Evolutionary conservation across 441 rosid genomes (phyloP).

Genomic region (Gossypium schwendimanii): DNA sequence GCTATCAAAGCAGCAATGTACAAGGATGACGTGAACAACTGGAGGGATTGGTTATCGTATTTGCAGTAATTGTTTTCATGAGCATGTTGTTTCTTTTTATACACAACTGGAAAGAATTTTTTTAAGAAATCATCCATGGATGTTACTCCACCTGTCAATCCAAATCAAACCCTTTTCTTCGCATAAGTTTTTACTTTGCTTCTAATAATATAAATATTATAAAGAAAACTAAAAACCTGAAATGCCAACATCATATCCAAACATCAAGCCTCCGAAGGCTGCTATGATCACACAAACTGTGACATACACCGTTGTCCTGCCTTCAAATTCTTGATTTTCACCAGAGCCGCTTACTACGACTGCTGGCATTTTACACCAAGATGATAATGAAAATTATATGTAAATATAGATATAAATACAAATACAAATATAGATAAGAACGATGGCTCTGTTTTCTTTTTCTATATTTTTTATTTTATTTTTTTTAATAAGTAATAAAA

Average conservation of each 20-base stretch:
- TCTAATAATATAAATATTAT: neutral
- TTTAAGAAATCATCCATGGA: constrained; percentile 58
- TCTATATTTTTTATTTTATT: no score
- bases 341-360: constrained; percentile 16
- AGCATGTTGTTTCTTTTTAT: constrained; percentile 34
- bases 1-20: constrained; percentile 53
- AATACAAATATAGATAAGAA: neutral
- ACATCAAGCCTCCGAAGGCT: constrained; percentile 49
- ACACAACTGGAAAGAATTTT: constrained; percentile 39
- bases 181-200: neutral
- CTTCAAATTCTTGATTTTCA: constrained; percentile 39
- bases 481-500: neutral
- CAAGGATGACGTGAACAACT: constrained; percentile 52
- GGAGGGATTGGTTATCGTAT: constrained; percentile 41
- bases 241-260: constrained; percentile 58
- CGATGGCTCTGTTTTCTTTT: neutral
- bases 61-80: constrained; percentile 58
- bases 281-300: constrained; percentile 43
- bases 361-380: constrained; percentile 32
- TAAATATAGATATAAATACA: neutral
- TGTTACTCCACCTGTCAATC: constrained; percentile 45
- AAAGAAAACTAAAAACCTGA: constrained; percentile 17
- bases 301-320: constrained; percentile 41
- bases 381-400: no score
- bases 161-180: neutral